These are phyloP conservation scores for Botrytis squamosa DNA, from an alignment of 2,329 filamentous ascomycete species.

Conservation along the genomic window DNA sequence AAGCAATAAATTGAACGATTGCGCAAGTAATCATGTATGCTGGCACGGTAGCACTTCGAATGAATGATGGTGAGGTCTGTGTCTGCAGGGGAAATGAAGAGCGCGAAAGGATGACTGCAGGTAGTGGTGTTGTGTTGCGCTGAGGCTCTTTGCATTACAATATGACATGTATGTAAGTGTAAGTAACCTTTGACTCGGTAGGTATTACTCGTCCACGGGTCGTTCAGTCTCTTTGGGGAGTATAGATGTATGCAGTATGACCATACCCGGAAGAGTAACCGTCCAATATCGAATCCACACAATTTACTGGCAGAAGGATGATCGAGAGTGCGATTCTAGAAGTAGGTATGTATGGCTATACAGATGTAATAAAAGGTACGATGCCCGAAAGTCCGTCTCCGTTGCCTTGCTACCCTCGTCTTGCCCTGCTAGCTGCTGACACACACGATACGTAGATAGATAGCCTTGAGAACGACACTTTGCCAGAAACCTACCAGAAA, in stretches of 20 bases:
- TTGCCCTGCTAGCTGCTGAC: not conserved
- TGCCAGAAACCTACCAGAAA: not conserved
- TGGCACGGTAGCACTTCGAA: slow-evolving; percentile 1
- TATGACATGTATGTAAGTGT: not conserved
- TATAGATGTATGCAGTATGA: slow-evolving; percentile 1
- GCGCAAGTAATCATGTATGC: not conserved
- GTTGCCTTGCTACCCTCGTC: not conserved
- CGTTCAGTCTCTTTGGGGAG: not conserved
- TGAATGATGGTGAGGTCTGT: slow-evolving; percentile 7
- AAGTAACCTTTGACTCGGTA: slow-evolving; percentile 3
- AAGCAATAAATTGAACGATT: not conserved
- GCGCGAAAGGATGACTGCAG: slow-evolving; percentile 1
- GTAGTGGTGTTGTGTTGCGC: slow-evolving; percentile 5
- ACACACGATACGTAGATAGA: not conserved
- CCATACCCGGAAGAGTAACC: not conserved
- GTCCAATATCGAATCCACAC: not conserved
- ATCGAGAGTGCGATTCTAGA: not conserved
- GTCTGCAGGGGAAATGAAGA: not conserved
- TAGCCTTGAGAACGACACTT: not conserved
- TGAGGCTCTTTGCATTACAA: slow-evolving; percentile 1
- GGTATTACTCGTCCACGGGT: not conserved
- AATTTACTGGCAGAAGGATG: slow-evolving; percentile 9
- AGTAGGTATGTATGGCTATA: not conserved
- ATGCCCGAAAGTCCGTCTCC: not conserved
- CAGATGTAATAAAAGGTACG: not conserved